Percentiles rank a stretch among this genome's conserved stretches.
Conservation (phyloP, 108 stramenopile genomes). For the Pinguiococcus pyrenoidosus region DNA sequence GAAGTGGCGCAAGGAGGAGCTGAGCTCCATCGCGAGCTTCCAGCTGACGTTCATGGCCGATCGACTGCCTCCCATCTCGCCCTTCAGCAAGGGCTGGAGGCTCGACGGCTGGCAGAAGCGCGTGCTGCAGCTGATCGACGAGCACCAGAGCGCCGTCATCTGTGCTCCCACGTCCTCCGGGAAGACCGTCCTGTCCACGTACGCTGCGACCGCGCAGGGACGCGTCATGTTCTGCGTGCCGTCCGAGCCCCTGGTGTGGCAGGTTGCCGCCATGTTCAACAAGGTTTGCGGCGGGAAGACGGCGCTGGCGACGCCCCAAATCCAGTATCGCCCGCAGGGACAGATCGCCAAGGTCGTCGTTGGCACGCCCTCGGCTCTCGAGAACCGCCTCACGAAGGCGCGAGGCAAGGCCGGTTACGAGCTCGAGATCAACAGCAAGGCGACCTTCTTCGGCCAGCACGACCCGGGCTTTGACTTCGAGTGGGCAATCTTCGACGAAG, state of each 20-base stretch:
- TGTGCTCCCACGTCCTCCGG: constrained; percentile 96
- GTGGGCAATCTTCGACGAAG: constrained; percentile 94
- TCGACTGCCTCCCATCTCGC: constrained; percentile 89
- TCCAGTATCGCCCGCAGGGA: neutral
- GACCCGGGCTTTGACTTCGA: constrained; percentile 96
- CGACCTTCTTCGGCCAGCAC: constrained; percentile 78
- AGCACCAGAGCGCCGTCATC: constrained; percentile 76
- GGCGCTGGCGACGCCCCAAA: constrained; percentile 14
- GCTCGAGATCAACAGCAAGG: constrained; percentile 62
- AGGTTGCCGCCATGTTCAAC: constrained; percentile 97
- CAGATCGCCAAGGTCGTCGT: constrained; percentile 61
- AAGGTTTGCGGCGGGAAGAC: constrained; percentile 88
- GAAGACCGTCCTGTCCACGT: constrained; percentile 95
- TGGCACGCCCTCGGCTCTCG: constrained; percentile 89
- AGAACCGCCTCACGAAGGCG: constrained; percentile 78
- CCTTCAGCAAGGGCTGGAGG: constrained; percentile 78
- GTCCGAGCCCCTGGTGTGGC: constrained; percentile 97
- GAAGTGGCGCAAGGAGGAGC: constrained; percentile 76
- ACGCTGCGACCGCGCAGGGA: constrained; percentile 43
- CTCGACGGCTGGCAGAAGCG: constrained; percentile 95
- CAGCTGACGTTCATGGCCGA: constrained; percentile 91
- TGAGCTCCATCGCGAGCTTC: constrained; percentile 45
- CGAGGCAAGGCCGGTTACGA: constrained; percentile 85
- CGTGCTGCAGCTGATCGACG: constrained; percentile 76
- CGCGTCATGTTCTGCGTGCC: constrained; percentile 88